Percentiles rank a stretch among this genome's conserved stretches.
Conservation (phyloP, 2,329 filamentous ascomycete species). For the Lasiodiplodia sp. region DNA sequence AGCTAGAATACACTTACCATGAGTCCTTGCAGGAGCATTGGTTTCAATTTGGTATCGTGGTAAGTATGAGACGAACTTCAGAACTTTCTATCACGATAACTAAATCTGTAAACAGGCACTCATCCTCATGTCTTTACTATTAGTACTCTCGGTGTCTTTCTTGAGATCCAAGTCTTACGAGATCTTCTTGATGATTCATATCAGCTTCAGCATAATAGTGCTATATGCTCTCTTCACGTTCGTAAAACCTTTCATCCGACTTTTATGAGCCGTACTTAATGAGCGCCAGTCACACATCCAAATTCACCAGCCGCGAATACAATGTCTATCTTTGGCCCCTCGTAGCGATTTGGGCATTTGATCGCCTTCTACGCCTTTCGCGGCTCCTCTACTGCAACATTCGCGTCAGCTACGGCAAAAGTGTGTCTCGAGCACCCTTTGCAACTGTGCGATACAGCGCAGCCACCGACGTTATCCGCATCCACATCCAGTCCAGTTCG, state of each 20-base stretch:
- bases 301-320: slow-evolving; percentile 57
- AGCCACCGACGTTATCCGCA: slow-evolving; percentile 53
- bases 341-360: slow-evolving; percentile 58
- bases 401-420: slow-evolving; percentile 39
- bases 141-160: slow-evolving; percentile 59
- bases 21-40: not conserved
- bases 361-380: slow-evolving; percentile 55
- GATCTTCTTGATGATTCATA: slow-evolving; percentile 52
- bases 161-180: slow-evolving; percentile 59
- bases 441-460: slow-evolving; percentile 54
- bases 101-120: slow-evolving; percentile 36
- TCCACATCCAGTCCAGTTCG: slow-evolving; percentile 53
- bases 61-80: not conserved
- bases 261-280: not conserved
- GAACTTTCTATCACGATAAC: not conserved
- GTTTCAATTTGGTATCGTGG: slow-evolving; percentile 14
- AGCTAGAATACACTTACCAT: not conserved
- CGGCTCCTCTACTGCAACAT: slow-evolving; percentile 56
- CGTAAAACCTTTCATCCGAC: slow-evolving; percentile 35
- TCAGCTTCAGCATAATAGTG: slow-evolving; percentile 51
- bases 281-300: slow-evolving; percentile 56
- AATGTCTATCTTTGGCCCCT: slow-evolving; percentile 60
- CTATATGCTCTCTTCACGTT: slow-evolving; percentile 61
- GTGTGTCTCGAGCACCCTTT: slow-evolving; percentile 41
- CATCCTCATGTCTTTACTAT: slow-evolving; percentile 53